Percentiles rank a stretch among this genome's conserved stretches.
These are phyloP conservation scores for Hypoxylon sp. DNA, from an alignment of 2,329 filamentous ascomycete species.

Conservation along the genomic window DNA sequence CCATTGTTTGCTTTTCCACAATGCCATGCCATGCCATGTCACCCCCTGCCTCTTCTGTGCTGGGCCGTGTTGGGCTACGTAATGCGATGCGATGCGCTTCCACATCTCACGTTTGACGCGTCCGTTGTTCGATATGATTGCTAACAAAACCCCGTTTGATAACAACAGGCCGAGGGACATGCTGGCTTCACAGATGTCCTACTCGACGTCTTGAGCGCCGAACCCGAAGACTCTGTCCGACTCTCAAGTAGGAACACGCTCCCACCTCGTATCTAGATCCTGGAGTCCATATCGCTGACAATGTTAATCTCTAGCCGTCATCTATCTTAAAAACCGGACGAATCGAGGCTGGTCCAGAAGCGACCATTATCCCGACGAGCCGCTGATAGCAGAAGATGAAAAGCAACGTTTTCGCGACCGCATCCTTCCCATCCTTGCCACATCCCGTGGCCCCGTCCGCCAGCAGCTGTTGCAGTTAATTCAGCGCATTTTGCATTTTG, in stretches of 20 bases:
- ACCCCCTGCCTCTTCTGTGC: conserved; percentile 15
- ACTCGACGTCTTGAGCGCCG: conserved; percentile 88
- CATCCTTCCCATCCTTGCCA: conserved; percentile 88
- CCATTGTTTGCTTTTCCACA: conserved; percentile 36
- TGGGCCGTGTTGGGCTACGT: conserved; percentile 22
- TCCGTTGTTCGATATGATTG: conserved; percentile 27
- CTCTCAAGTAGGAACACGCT: conserved; percentile 89
- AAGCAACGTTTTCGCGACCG: conserved; percentile 89
- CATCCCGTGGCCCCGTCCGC: conserved; percentile 84
- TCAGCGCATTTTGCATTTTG: conserved; percentile 94
- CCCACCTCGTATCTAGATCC: conserved; percentile 27
- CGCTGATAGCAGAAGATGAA: conserved; percentile 87
- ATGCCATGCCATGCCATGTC: conserved; percentile 30
- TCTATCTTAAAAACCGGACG: conserved; percentile 98
- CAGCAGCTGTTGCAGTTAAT: conserved; percentile 94
- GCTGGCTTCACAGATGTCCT: conserved; percentile 92
- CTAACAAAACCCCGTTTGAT: conserved; percentile 38
- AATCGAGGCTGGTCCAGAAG: conserved; percentile 89
- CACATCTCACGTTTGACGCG: conserved; percentile 27
- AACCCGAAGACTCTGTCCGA: conserved; percentile 87
- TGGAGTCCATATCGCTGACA: conserved; percentile 37
- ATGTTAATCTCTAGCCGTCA: conserved; percentile 75
- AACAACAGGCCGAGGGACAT: conserved; percentile 84
- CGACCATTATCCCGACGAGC: conserved; percentile 81
- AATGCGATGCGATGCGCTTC: conserved; percentile 46